A percentile compares a stretch with the other conserved stretches of the same genome.
These are phyloP conservation scores for Aspergillus bertholletiae DNA, from an alignment of 495 filamentous ascomycete genomes.

Conservation along the genomic window DNA sequence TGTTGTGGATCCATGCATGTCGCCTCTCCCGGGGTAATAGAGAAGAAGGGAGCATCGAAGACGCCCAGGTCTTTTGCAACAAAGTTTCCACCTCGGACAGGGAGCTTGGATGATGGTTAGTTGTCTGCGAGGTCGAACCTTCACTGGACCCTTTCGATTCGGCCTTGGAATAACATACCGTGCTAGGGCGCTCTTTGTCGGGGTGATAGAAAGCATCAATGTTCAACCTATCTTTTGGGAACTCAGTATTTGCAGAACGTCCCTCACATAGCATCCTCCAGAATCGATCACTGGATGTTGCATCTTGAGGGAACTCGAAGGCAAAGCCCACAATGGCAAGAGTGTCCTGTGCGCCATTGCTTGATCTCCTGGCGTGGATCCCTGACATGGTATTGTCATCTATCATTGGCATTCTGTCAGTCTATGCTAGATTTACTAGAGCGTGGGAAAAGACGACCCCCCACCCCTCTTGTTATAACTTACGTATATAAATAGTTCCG, in stretches of 20 bases:
- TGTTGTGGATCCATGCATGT: conserved; percentile 38
- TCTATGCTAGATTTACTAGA: no score
- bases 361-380: no score
- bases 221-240: conserved; percentile 49
- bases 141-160: no score
- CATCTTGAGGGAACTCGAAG: conserved; percentile 48
- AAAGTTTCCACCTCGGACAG: neutral
- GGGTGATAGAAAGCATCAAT: conserved; percentile 16
- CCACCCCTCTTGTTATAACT: no score
- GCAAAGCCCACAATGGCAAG: conserved; percentile 51
- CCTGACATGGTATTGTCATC: no score
- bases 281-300: conserved; percentile 44
- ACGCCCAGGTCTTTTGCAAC: neutral
- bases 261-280: conserved; percentile 45
- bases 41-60: conserved; percentile 51
- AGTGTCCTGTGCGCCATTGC: no score
- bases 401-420: no score
- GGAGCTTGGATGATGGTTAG: neutral
- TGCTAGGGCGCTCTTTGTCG: neutral
- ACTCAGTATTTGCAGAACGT: conserved; percentile 38
- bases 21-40: conserved; percentile 48
- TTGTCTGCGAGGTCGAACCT: neutral
- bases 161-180: neutral
- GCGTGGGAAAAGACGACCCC: no score
- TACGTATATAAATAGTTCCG: no score